Evolutionary conservation across 495 filamentous ascomycete genomes (phyloP).

Genomic region (Trichocladium uniseriatum): DNA sequence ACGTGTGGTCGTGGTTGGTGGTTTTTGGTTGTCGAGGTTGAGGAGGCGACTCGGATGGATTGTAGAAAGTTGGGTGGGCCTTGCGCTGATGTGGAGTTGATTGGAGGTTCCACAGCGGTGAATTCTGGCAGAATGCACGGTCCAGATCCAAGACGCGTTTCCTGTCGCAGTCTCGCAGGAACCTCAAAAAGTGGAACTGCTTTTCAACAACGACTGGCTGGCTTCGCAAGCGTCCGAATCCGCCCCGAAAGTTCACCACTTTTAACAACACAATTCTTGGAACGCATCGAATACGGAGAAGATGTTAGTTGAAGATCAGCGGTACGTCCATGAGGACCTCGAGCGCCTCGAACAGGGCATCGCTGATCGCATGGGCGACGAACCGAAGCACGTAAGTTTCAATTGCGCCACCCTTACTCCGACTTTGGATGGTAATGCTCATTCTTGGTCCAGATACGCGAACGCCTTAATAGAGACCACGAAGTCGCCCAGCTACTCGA

Average conservation of each 20-base stretch:
- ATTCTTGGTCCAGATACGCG: conserved; percentile 58
- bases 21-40: conserved; percentile 5
- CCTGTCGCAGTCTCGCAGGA: too few relatives aligned
- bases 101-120: not conserved
- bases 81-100: not conserved
- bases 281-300: too few relatives aligned
- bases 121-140: conserved; percentile 1
- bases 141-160: not conserved
- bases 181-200: too few relatives aligned
- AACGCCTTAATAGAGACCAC: conserved; percentile 79
- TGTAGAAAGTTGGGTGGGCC: not conserved
- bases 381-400: conserved; percentile 73
- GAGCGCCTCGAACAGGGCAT: conserved; percentile 92
- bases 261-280: too few relatives aligned
- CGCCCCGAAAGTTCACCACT: not conserved
- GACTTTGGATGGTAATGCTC: conserved; percentile 9
- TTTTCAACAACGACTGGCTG: too few relatives aligned
- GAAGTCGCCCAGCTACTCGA: conserved; percentile 78
- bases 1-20: not conserved
- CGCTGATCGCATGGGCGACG: conserved; percentile 76
- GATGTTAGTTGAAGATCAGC: conserved; percentile 86
- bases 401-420: not conserved
- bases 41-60: not conserved
- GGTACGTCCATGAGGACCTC: conserved; percentile 88
- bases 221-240: not conserved